phyloP scores from a whole-genome alignment of 169 alveolate species.

The Babesia sp. region DNA sequence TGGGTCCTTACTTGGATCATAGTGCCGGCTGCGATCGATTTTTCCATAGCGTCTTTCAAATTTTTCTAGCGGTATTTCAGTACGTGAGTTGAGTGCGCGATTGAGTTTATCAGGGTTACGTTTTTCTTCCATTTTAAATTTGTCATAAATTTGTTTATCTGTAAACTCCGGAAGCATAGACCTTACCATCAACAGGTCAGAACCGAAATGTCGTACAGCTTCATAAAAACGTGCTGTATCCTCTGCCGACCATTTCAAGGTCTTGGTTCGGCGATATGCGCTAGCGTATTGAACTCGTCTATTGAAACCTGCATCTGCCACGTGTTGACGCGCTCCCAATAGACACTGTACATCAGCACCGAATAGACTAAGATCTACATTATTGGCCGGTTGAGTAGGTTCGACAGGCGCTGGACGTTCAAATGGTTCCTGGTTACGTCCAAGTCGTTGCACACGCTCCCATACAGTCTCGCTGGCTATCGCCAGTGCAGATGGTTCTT shows the following conservation, averaged over 20 bases:
- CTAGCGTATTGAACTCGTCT: constrained; percentile 55
- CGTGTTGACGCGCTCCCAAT: constrained; percentile 33
- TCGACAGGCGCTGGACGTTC: constrained; percentile 26
- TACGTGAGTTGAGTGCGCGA: constrained; percentile 63
- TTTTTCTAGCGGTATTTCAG: constrained; percentile 65
- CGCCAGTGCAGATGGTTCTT: neutral
- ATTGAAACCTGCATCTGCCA: constrained; percentile 42
- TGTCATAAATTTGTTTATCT: constrained; percentile 74
- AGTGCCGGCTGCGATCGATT: constrained; percentile 68
- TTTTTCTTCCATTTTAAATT: constrained; percentile 74
- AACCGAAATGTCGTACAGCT: constrained; percentile 75
- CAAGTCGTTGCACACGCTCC: constrained; percentile 60
- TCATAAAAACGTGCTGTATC: constrained; percentile 74
- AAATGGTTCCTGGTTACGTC: constrained; percentile 33
- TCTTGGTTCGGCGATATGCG: constrained; percentile 70
- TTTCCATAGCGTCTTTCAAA: constrained; percentile 75
- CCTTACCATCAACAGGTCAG: constrained; percentile 74
- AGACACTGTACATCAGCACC: constrained; percentile 42
- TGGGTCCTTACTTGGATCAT: constrained; percentile 65
- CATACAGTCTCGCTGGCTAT: constrained; percentile 48
- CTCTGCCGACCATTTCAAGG: constrained; percentile 72
- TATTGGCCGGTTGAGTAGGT: constrained; percentile 23
- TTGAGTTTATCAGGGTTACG: constrained; percentile 67
- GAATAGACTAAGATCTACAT: constrained; percentile 29
- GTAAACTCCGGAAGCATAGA: constrained; percentile 74